Conservation (phyloP, 106 monocot genomes). For the Acorus gramineus region DNA sequence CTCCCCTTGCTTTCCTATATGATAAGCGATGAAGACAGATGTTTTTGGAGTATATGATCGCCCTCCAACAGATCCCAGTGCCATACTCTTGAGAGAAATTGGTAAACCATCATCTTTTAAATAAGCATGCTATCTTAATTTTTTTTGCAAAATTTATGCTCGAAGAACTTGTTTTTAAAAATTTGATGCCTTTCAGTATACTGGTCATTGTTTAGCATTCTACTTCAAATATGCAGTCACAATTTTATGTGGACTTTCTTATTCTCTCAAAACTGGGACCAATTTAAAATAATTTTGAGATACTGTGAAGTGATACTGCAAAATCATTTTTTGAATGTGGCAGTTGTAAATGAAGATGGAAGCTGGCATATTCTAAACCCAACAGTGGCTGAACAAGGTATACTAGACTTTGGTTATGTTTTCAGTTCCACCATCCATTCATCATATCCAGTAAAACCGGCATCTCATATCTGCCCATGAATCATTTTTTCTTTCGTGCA, state of each 20-base stretch:
- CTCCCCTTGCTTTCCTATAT: constrained; percentile 9
- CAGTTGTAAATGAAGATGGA: constrained; percentile 72
- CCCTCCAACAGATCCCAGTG: constrained; percentile 68
- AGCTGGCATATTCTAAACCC: constrained; percentile 75
- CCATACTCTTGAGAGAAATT: constrained; percentile 71
- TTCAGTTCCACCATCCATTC: too few species aligned
- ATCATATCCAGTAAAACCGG: too few species aligned
- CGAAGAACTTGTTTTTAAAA: not conserved
- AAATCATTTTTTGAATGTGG: too few species aligned
- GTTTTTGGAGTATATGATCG: constrained; percentile 89
- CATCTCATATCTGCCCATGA: too few species aligned
- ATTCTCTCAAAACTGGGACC: too few species aligned
- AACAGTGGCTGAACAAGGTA: constrained; percentile 38
- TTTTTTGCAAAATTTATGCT: not conserved
- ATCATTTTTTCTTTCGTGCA: too few species aligned
- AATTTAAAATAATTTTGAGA: too few species aligned
- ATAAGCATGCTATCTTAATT: not conserved
- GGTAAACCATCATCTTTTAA: constrained; percentile 22
- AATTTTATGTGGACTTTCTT: too few species aligned
- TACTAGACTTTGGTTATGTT: not conserved
- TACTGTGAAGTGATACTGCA: too few species aligned
- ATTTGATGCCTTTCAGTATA: too few species aligned
- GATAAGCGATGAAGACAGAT: constrained; percentile 52
- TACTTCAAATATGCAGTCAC: too few species aligned
- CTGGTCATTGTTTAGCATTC: too few species aligned